These are phyloP conservation scores for Mycena kentingensis DNA, from an alignment of 768 basidiomycete species.

Conservation along the genomic window DNA sequence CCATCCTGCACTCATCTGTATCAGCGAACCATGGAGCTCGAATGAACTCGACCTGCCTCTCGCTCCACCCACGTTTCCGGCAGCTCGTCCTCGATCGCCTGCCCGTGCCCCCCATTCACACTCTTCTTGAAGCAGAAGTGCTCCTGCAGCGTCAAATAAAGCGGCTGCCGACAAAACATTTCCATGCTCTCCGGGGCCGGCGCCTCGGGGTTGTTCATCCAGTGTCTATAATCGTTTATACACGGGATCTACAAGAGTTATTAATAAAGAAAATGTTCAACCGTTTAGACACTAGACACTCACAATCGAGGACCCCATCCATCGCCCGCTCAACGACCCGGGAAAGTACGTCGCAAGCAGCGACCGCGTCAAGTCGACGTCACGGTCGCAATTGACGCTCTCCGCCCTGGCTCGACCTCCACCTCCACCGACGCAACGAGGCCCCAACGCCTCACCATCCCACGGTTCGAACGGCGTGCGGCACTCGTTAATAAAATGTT, in stretches of 20 bases:
- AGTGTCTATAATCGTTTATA: conserved; percentile 39
- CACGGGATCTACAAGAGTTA: conserved; percentile 37
- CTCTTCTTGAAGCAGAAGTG: conserved; percentile 43
- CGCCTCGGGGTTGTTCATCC: conserved; percentile 35
- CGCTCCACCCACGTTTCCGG: conserved; percentile 34
- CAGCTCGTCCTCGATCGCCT: conserved; percentile 33
- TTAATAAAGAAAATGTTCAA: background rate
- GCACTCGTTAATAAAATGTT: conserved; percentile 44
- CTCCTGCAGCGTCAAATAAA: conserved; percentile 52
- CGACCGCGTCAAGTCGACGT: conserved; percentile 2
- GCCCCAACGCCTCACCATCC: conserved; percentile 15
- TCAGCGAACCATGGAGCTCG: conserved; percentile 46
- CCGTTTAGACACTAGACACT: conserved; percentile 14
- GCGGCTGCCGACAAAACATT: conserved; percentile 43
- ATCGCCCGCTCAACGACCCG: conserved; percentile 48
- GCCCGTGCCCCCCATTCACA: conserved; percentile 38
- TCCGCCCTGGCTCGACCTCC: conserved; percentile 22
- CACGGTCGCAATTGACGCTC: background rate
- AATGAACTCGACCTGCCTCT: conserved; percentile 44
- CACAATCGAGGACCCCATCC: conserved; percentile 54
- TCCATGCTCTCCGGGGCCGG: conserved; percentile 40
- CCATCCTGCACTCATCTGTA: conserved; percentile 54
- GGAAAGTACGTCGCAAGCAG: conserved; percentile 37
- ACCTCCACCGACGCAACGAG: background rate
- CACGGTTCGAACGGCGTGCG: conserved; percentile 40